These are phyloP conservation scores for Wallacemonas sp. DNA, from an alignment of 208 protist genomes.

Conservation along the genomic window DNA sequence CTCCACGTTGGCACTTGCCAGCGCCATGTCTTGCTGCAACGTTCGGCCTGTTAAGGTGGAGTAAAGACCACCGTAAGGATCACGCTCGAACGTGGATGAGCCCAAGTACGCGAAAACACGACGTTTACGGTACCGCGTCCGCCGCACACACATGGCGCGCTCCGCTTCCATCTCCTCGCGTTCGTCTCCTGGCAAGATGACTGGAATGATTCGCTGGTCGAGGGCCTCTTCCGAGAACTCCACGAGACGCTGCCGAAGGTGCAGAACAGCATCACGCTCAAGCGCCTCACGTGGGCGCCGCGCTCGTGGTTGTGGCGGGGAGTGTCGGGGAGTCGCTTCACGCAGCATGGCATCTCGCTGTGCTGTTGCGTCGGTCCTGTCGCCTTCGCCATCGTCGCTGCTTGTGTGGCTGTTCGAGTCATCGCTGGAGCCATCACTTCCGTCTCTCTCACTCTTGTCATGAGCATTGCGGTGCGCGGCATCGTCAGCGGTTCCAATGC, in stretches of 20 bases:
- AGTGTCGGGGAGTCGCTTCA: neutral
- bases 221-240: conserved; percentile 26
- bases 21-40: neutral
- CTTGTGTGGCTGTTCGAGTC: conserved; percentile 2
- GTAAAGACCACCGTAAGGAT: conserved; percentile 39
- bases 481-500: conserved; percentile 51
- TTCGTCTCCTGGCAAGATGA: conserved; percentile 4
- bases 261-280: conserved; percentile 3
- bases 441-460: conserved; percentile 14
- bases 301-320: neutral
- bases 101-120: conserved; percentile 54
- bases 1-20: neutral
- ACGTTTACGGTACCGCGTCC: conserved; percentile 28
- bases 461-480: conserved; percentile 10
- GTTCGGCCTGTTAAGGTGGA: neutral
- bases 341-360: neutral
- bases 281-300: conserved; percentile 13
- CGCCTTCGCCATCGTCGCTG: conserved; percentile 12
- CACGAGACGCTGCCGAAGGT: conserved; percentile 21
- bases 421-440: conserved; percentile 9
- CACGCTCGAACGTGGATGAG: conserved; percentile 45
- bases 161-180: conserved; percentile 23
- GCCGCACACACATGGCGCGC: conserved; percentile 17
- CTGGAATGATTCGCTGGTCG: conserved; percentile 28
- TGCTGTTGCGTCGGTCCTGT: neutral